A percentile compares a stretch with the other conserved stretches of the same genome.
Evolutionary conservation across 1,284 basidiomycete species (phyloP).

Genomic region (Sphagnurus paluster): DNA sequence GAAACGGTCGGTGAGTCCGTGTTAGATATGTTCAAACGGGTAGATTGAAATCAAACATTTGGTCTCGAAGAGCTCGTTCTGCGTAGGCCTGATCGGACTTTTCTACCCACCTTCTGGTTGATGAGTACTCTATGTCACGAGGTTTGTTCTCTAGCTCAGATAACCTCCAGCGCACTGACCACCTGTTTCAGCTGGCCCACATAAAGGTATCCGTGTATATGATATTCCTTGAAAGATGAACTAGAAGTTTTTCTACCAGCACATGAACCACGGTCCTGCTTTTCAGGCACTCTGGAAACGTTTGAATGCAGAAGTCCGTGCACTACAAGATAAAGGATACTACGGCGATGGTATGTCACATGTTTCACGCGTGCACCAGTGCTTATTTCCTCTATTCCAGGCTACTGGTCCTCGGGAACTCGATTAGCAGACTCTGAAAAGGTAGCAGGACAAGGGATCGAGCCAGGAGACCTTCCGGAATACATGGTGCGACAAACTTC

Average conservation of each 20-base stretch:
- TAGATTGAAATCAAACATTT: no score
- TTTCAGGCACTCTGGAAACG: conserved; percentile 74
- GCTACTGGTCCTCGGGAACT: conserved; percentile 78
- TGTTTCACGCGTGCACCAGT: not conserved
- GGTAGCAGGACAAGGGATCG: conserved; percentile 50
- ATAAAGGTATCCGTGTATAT: conserved; percentile 54
- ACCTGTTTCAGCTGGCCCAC: conserved; percentile 70
- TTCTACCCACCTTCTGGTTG: conserved; percentile 64
- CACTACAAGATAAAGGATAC: conserved; percentile 70
- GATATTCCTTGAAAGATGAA: not conserved
- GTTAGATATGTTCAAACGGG: no score
- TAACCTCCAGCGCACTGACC: not conserved
- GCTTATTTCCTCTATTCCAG: conserved; percentile 33
- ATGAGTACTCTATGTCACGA: conserved; percentile 83
- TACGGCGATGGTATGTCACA: conserved; percentile 70
- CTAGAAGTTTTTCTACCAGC: conserved; percentile 38
- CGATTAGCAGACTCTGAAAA: conserved; percentile 63
- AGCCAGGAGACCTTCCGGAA: conserved; percentile 64
- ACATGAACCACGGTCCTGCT: conserved; percentile 74
- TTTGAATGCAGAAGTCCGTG: conserved; percentile 62
- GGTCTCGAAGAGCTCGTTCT: conserved; percentile 67
- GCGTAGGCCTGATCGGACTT: conserved; percentile 56
- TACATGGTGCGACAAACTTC: conserved; percentile 54
- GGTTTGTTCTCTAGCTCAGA: conserved; percentile 37
- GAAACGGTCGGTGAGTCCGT: conserved; percentile 64